Evolutionary conservation across 106 monocot species (phyloP).

Genomic region (Allium cepa): DNA sequence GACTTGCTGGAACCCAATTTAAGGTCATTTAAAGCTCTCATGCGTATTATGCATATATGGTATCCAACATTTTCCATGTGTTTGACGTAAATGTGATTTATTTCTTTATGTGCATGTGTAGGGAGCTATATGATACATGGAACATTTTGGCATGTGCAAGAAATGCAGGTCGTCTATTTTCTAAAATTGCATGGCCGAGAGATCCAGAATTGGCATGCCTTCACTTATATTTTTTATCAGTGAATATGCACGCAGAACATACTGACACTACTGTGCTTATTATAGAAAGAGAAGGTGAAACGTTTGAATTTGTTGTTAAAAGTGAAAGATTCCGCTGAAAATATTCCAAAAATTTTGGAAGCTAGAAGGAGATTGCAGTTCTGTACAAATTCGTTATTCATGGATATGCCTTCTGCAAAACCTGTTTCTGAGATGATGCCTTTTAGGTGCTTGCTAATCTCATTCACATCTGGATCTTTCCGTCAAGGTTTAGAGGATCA

Average conservation of each 20-base stretch:
- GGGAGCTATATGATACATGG: slow-evolving; percentile 94
- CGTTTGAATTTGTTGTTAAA: slow-evolving; percentile 86
- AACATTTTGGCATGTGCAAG: slow-evolving; percentile 75
- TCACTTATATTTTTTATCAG: background rate
- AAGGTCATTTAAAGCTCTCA: slow-evolving; percentile 31
- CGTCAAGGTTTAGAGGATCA: background rate
- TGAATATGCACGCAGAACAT: background rate
- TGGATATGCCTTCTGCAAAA: slow-evolving; percentile 82
- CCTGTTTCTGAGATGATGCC: slow-evolving; percentile 92
- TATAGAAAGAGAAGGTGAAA: slow-evolving; percentile 93
- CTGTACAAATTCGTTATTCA: slow-evolving; percentile 93
- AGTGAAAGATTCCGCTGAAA: slow-evolving; percentile 84
- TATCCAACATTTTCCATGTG: too few relatives aligned
- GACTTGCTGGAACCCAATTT: slow-evolving; percentile 56
- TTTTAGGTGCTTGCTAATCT: slow-evolving; percentile 46
- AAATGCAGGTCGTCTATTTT: slow-evolving; percentile 81
- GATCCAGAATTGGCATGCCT: slow-evolving; percentile 65
- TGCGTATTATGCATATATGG: too few relatives aligned
- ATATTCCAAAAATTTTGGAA: slow-evolving; percentile 94
- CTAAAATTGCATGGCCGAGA: slow-evolving; percentile 75
- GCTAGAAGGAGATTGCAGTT: slow-evolving; percentile 88
- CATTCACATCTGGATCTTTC: background rate
- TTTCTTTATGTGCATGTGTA: slow-evolving; percentile 3
- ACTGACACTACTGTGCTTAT: background rate
- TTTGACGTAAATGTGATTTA: too few relatives aligned